Base-by-base conservation (phyloP, 768 basidiomycete genomes). In the Amanita brunnescens region DNA sequence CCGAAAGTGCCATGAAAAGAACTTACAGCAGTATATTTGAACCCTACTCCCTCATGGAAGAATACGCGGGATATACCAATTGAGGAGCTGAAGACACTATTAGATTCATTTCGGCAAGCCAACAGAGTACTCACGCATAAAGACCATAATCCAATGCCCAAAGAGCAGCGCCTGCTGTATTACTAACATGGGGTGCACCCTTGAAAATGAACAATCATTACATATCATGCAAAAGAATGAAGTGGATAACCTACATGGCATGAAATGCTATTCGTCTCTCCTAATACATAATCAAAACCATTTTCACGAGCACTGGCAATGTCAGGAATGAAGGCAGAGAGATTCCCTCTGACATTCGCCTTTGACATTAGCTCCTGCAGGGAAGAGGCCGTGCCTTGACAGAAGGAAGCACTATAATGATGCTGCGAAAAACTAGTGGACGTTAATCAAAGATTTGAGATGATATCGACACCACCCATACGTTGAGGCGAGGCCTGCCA, bases 281-380 rank as follows among this genome's bases (percentile, higher is more conserved):
- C 85, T 0, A 86, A 64, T 16, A 86, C 70, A 58, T 82, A 87
- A 20, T 71, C 63, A 14, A 85, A 64, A 3, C 75, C 74, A 3
- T 67, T 61, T 13, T 61, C 68, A 18, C 67, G 62, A 1, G 76
- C 73, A 5, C 76, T 79, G 6, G 64, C 58, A 44, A 85, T 78
- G 60, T 86, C 84, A 2, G 78, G 69, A 21, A 59, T 58, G 54
- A 75, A 84, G 12, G 57, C 35, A 2, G 75, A 67, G 29, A 87
- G 62, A 58, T 87, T 87, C 35, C 77, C 65, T 56, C 83, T 69
- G 24, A 79, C 71, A 41, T 72, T 71, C 5, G 68, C 59, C 58
- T 87, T 86, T 26, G 74, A 77, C 83, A 86, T 85, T 47, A 87
- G 67, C 54, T 82, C 79, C 57, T 79, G 75, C 9, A 87, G 63